Evolutionary conservation across 352 stramenopile species (phyloP), one percentile per base, ranked within the genome.

Genomic region (Globisporangium iwayamae): DNA sequence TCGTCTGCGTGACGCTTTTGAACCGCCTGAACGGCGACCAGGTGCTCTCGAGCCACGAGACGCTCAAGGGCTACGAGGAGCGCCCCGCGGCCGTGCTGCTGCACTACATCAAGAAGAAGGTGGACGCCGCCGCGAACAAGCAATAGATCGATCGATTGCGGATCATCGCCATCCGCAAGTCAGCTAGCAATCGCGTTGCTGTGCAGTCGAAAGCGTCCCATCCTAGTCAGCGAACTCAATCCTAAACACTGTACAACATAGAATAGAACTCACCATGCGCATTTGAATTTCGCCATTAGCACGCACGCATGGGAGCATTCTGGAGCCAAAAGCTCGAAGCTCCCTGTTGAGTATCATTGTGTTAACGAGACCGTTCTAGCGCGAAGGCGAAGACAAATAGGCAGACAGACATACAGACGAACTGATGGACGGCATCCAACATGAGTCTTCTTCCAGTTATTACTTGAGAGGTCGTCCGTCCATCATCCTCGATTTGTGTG

Each of bases 1-100:
- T 89, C 46, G 72, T 90, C 13, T 94, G 85, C 58, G 83, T 92
- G 61, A 85, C 83, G 32, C 72, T 94, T 28, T 66, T 94, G 25
- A 91, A 94, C 71, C 82, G 85, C 22, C 65, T 94, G 38, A 71
- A 89, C n/a, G 84, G 85, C 30, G 85, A 94, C 68, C 81, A 92
- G 51, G 76, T 92, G 58, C 67, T 78, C 16, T 81, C 73, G 50
- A 86, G 70, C 46, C 73, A 86, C 65, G 75, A 82, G 51, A 83
- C 76, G 55, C 77, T 93, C 51, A 72, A 85, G 69, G 72, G 69
- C 22, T 89, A 87, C 59, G 84, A 93, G 62, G 67, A 79, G 53
- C 81, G 82, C 30, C 80, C 82, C 8, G 79, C 71, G 8, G 65
- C 69, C 30, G 72, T 93, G 66, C 55, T 93, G 64, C 65, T 93